Evolutionary conservation across 2,329 filamentous ascomycete genomes (phyloP).

Genomic region (Arthrinium puccinioides): DNA sequence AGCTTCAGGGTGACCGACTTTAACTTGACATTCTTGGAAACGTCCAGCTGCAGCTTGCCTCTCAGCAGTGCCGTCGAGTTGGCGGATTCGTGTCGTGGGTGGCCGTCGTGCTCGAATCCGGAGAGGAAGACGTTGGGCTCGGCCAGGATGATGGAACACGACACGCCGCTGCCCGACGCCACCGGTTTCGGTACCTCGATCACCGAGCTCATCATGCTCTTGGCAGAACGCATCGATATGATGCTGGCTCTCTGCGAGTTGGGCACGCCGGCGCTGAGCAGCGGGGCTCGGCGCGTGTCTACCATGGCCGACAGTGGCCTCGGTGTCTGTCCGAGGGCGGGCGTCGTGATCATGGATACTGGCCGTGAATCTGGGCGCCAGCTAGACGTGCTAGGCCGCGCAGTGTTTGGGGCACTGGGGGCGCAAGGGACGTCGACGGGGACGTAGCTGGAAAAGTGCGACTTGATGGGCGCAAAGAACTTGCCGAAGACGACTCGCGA

Average conservation of each 20-base stretch:
- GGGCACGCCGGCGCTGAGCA: constrained; percentile 15
- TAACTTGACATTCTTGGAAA: constrained; percentile 87
- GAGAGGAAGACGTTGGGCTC: constrained; percentile 76
- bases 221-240: constrained; percentile 42
- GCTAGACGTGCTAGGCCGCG: constrained; percentile 5
- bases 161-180: constrained; percentile 69
- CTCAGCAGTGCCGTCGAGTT: constrained; percentile 73
- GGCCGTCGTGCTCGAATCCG: constrained; percentile 68
- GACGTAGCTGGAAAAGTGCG: constrained; percentile 14
- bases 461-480: constrained; percentile 22
- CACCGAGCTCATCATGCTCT: constrained; percentile 45
- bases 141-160: constrained; percentile 65
- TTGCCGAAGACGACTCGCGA: constrained; percentile 24
- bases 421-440: constrained; percentile 10
- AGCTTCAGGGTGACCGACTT: constrained; percentile 87
- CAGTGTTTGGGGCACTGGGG: constrained; percentile 6
- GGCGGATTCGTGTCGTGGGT: constrained; percentile 44
- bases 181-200: constrained; percentile 62
- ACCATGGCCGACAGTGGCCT: constrained; percentile 19
- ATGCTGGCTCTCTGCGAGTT: constrained; percentile 39
- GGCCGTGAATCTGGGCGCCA: constrained; percentile 7
- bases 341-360: constrained; percentile 18
- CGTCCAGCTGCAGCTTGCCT: constrained; percentile 72
- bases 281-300: constrained; percentile 18
- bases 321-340: constrained; percentile 11